Percentiles rank a stretch among this genome's conserved stretches.
Conservation (phyloP, 2,329 filamentous ascomycete genomes). For the Westerdykella sp. region DNA sequence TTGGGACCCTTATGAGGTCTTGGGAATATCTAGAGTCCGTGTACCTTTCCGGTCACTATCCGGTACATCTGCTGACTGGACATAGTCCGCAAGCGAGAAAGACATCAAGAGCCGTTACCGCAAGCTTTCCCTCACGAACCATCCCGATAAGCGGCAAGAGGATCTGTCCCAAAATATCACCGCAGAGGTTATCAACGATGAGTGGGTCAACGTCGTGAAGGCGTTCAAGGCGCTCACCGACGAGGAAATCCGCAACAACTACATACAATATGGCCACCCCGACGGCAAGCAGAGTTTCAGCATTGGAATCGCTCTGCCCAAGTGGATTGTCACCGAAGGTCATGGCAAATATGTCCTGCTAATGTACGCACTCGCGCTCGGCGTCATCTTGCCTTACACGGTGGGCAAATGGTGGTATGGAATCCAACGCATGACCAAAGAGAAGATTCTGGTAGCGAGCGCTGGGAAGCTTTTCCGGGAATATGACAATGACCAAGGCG, state of each 20-base stretch:
- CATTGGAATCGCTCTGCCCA: conserved; percentile 92
- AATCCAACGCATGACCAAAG: conserved; percentile 85
- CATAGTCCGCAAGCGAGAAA: conserved; percentile 73
- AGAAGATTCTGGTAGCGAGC: conserved; percentile 86
- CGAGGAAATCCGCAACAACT: conserved; percentile 96
- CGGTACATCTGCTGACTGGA: conserved; percentile 14
- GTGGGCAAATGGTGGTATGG: conserved; percentile 99
- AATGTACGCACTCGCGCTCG: conserved; percentile 80
- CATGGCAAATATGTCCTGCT: conserved; percentile 93
- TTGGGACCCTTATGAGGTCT: conserved; percentile 95
- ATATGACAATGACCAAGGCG: conserved; percentile 77
- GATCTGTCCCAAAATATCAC: conserved; percentile 87
- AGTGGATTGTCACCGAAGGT: conserved; percentile 86
- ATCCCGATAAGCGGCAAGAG: conserved; percentile 87
- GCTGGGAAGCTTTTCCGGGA: conserved; percentile 92
- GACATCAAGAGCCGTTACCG: conserved; percentile 90
- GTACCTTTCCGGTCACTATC: background rate
- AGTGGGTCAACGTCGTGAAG: conserved; percentile 93
- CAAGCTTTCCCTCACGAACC: conserved; percentile 74
- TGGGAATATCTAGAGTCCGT: conserved; percentile 74
- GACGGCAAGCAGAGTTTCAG: conserved; percentile 98
- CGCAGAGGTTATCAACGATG: conserved; percentile 71
- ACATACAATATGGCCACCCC: conserved; percentile 88
- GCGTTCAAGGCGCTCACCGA: conserved; percentile 97
- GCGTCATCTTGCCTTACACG: conserved; percentile 83